These are phyloP conservation scores for Paraconiothyrium sp. DNA, from an alignment of 2,329 filamentous ascomycete species.

Conservation along the genomic window DNA sequence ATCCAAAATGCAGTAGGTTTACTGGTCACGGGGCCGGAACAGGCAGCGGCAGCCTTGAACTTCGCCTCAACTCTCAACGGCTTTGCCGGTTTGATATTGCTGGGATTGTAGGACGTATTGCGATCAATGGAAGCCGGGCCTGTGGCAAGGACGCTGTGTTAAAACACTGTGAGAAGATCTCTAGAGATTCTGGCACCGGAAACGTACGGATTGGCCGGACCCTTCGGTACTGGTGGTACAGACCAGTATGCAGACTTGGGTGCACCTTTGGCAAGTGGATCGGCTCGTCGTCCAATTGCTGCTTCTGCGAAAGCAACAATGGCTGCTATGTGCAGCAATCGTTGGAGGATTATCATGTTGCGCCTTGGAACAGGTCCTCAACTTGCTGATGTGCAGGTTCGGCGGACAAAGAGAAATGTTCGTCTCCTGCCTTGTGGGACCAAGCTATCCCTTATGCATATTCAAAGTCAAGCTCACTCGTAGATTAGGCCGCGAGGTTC, in stretches of 20 bases:
- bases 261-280: constrained; percentile 10
- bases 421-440: background rate
- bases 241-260: constrained; percentile 15
- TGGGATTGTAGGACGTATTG: constrained; percentile 10
- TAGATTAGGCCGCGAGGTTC: background rate
- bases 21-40: constrained; percentile 10
- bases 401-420: background rate
- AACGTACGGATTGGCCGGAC: constrained; percentile 7
- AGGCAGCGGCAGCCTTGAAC: constrained; percentile 4
- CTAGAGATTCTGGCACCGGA: background rate
- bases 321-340: constrained; percentile 1
- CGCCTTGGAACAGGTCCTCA: background rate
- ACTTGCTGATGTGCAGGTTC: background rate
- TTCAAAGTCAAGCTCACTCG: background rate
- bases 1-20: constrained; percentile 10
- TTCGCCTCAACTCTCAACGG: background rate
- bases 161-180: background rate
- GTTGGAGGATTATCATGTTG: constrained; percentile 1
- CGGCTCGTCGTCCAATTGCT: background rate
- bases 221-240: background rate
- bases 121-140: constrained; percentile 2
- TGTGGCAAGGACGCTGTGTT: background rate
- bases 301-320: background rate
- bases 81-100: constrained; percentile 4
- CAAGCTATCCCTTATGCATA: background rate